Conservation (phyloP, 441 rosid species). For the Melastoma candidum region DNA sequence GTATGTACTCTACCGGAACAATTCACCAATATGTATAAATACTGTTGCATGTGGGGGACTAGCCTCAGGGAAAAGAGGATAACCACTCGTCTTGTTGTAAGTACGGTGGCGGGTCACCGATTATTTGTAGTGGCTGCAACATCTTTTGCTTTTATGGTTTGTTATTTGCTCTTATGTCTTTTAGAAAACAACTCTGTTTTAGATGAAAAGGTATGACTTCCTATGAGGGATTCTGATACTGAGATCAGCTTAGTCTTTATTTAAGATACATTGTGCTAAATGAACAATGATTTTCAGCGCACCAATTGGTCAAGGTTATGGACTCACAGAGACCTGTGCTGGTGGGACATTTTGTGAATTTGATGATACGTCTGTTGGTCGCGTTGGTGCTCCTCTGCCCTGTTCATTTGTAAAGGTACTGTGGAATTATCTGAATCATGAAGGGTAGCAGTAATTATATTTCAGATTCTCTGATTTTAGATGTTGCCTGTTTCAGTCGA, state of each 20-base stretch:
- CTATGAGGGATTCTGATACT: neutral
- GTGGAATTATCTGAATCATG: too few relatives aligned
- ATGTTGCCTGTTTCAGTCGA: neutral
- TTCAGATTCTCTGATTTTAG: neutral
- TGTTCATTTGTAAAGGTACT: constrained; percentile 81
- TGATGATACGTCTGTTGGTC: constrained; percentile 93
- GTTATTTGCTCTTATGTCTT: too few relatives aligned
- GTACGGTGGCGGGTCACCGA: too few relatives aligned
- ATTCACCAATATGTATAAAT: neutral
- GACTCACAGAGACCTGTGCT: constrained; percentile 97
- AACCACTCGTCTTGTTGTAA: neutral
- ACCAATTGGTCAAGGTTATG: constrained; percentile 98
- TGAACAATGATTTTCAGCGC: constrained; percentile 42
- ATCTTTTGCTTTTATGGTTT: too few relatives aligned
- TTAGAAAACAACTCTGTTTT: too few relatives aligned
- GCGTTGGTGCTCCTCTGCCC: constrained; percentile 97
- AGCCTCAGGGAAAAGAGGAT: constrained; percentile 1
- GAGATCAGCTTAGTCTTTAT: constrained; percentile 1
- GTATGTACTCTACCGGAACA: constrained; percentile 32
- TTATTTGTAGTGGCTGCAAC: too few relatives aligned
- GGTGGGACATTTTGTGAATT: constrained; percentile 96
- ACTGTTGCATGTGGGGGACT: constrained; percentile 4
- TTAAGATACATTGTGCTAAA: constrained; percentile 13
- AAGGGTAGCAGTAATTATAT: constrained; percentile 2
- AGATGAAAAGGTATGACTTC: neutral